Percentiles rank a stretch among this genome's conserved stretches.
These are phyloP conservation scores for Yamadazyma akitaensis DNA, from an alignment of 805 yeast genomes.

Conservation along the genomic window DNA sequence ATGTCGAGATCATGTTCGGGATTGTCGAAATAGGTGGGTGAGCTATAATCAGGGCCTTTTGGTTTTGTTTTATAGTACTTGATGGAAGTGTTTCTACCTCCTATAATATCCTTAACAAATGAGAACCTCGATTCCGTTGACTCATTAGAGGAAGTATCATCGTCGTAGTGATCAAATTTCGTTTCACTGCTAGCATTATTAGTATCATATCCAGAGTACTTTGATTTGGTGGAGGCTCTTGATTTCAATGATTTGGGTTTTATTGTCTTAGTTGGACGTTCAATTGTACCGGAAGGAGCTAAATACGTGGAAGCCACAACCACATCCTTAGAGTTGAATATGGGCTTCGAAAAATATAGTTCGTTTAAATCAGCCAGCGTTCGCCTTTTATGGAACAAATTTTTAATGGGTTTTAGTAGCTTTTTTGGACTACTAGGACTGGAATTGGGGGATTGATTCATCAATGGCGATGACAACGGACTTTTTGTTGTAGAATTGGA, in stretches of 20 bases:
- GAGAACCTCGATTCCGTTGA: conserved; percentile 34
- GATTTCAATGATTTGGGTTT: conserved; percentile 5
- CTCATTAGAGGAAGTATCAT: conserved; percentile 19
- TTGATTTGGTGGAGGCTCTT: conserved; percentile 2
- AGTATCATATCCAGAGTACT: conserved; percentile 7
- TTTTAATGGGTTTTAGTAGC: conserved; percentile 34
- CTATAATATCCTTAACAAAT: conserved; percentile 36
- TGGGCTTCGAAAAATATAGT: not conserved
- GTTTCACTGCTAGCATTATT: conserved; percentile 2
- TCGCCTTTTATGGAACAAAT: conserved; percentile 21
- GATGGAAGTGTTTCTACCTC: conserved; percentile 43
- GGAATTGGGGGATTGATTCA: conserved; percentile 18
- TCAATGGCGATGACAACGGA: conserved; percentile 21
- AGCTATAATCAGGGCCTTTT: conserved; percentile 4
- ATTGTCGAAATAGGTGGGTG: conserved; percentile 20
- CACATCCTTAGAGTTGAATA: not conserved
- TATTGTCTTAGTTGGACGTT: not conserved
- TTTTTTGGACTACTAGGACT: conserved; percentile 30
- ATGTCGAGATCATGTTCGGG: conserved; percentile 32
- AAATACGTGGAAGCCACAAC: not conserved
- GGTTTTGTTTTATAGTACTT: conserved; percentile 31
- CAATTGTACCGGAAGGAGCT: not conserved
- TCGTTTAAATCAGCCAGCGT: conserved; percentile 10
- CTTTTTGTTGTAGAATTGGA: conserved; percentile 11
- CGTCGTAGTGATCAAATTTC: not conserved